These are phyloP conservation scores for Crithidia acanthocephali DNA, from an alignment of 208 protist genomes.

Conservation along the genomic window DNA sequence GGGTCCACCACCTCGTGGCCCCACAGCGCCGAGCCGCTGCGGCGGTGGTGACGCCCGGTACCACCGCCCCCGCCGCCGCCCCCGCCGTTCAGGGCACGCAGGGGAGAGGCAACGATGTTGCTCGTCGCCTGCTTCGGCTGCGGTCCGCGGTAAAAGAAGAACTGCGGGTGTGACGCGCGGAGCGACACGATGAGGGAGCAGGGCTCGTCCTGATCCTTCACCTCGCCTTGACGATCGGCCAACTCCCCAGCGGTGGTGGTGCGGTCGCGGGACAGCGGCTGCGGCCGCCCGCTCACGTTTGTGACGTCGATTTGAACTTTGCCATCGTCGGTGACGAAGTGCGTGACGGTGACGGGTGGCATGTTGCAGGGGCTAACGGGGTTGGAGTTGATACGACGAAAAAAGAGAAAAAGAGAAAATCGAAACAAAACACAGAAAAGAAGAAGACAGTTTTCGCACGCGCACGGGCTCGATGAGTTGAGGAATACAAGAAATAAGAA, in stretches of 20 bases:
- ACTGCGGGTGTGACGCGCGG: conserved; percentile 60
- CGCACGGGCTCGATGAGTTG: too few relatives aligned
- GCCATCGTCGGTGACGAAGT: conserved; percentile 39
- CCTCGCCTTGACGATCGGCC: neutral
- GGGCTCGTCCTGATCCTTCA: conserved; percentile 36
- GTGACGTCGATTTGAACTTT: conserved; percentile 40
- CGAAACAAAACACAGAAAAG: conserved; percentile 4
- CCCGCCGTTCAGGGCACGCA: conserved; percentile 2
- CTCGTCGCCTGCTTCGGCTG: neutral
- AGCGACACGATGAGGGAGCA: conserved; percentile 71
- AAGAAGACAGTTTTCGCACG: too few relatives aligned
- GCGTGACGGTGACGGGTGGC: conserved; percentile 37
- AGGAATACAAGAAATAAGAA: too few relatives aligned
- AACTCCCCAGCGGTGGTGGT: neutral
- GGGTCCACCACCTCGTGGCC: conserved; percentile 13
- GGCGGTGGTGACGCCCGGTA: conserved; percentile 3
- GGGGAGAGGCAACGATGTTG: conserved; percentile 8
- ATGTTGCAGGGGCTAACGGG: conserved; percentile 9
- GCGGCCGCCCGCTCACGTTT: conserved; percentile 34
- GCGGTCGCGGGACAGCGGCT: neutral
- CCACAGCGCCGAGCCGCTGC: conserved; percentile 18
- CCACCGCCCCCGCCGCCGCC: conserved; percentile 1
- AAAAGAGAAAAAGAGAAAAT: conserved; percentile 17
- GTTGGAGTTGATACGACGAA: neutral
- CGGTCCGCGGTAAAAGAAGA: conserved; percentile 45